Evolutionary conservation across 75 land plant species (phyloP).

Genomic region (Pinus albicaulis): DNA sequence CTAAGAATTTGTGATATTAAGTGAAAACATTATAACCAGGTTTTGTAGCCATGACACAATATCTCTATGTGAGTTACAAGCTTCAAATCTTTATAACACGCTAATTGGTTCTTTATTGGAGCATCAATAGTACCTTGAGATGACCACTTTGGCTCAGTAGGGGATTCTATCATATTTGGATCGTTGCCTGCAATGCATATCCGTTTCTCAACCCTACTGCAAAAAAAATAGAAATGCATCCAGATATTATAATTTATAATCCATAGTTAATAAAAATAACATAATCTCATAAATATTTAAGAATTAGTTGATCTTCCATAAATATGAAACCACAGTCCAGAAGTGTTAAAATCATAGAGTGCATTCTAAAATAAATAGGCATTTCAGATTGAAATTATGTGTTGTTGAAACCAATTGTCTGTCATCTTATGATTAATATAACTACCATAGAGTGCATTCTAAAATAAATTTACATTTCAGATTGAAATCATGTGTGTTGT

Average conservation of each 20-base stretch:
- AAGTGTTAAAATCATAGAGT: background rate
- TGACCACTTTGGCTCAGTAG: conserved; percentile 97
- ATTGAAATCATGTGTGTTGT: background rate
- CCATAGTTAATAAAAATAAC: background rate
- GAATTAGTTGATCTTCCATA: background rate
- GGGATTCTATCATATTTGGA: conserved; percentile 66
- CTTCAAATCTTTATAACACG: background rate
- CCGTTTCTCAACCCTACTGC: conserved; percentile 50
- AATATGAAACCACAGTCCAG: background rate
- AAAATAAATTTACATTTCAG: background rate
- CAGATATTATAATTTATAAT: background rate
- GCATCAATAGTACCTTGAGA: conserved; percentile 52
- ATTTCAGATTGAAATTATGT: background rate
- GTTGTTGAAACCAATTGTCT: background rate
- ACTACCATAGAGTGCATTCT: background rate
- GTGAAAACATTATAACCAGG: background rate
- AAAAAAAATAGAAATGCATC: conserved; percentile 1
- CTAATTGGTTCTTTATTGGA: background rate
- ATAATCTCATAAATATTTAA: background rate
- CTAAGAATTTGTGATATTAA: background rate
- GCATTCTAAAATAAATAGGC: background rate
- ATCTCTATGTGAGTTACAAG: background rate
- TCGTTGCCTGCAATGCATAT: conserved; percentile 85
- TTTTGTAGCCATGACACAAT: background rate
- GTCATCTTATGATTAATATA: background rate